Conservation (phyloP, 805 yeast genomes). For the Maudiozyma turicensis region DNA sequence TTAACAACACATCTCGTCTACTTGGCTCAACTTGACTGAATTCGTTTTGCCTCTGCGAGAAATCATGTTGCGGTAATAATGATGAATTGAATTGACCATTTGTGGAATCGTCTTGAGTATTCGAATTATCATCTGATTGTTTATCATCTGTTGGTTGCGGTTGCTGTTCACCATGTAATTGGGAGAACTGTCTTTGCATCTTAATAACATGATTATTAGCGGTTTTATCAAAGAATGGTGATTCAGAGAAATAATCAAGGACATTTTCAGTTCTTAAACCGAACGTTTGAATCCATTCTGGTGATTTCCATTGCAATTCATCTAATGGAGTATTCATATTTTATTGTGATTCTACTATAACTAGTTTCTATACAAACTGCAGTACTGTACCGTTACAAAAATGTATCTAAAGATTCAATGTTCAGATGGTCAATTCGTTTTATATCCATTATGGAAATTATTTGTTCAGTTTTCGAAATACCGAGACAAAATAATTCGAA, state of each 20-base stretch:
- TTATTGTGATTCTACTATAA: background rate
- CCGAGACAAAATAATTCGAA: too few species aligned
- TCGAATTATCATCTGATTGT: background rate
- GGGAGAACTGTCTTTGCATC: constrained; percentile 81
- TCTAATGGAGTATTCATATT: constrained; percentile 40
- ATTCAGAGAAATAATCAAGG: constrained; percentile 82
- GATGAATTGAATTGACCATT: background rate
- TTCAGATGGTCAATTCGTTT: too few species aligned
- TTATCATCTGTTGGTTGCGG: background rate
- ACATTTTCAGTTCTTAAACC: constrained; percentile 86
- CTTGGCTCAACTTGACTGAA: constrained; percentile 16
- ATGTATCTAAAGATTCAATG: too few species aligned
- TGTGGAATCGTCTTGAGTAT: background rate
- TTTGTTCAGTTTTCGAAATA: too few species aligned
- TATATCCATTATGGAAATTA: too few species aligned
- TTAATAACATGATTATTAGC: constrained; percentile 89
- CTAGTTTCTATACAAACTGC: too few species aligned
- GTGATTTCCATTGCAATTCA: constrained; percentile 93
- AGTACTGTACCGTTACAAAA: too few species aligned
- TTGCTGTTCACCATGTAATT: background rate
- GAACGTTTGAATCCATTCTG: constrained; percentile 90
- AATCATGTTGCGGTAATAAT: constrained; percentile 3
- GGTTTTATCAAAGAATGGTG: constrained; percentile 91
- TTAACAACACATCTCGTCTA: constrained; percentile 17
- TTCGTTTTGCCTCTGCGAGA: constrained; percentile 4